phyloP scores from a whole-genome alignment of 805 yeast genomes.

The Candida nanaspora region DNA sequence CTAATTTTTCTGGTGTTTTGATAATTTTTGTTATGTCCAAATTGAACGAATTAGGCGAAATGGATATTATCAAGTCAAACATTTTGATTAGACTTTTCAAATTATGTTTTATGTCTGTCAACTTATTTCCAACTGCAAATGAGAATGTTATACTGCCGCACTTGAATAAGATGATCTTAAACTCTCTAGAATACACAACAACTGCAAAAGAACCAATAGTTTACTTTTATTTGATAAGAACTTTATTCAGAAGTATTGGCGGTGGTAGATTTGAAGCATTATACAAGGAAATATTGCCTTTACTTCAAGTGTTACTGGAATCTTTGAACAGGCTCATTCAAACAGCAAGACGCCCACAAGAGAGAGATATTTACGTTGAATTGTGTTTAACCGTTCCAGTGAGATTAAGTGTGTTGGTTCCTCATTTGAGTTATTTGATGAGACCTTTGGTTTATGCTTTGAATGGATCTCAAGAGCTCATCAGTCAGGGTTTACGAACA shows the following conservation, averaged over 20 bases:
- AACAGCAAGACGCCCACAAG: slow-evolving; percentile 81
- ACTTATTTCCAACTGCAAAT: slow-evolving; percentile 78
- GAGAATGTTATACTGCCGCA: slow-evolving; percentile 88
- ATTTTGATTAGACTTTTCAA: slow-evolving; percentile 83
- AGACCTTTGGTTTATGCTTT: slow-evolving; percentile 87
- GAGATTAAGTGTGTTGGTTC: slow-evolving; percentile 85
- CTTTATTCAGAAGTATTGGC: slow-evolving; percentile 88
- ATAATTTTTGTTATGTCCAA: slow-evolving; percentile 69
- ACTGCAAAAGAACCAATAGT: slow-evolving; percentile 86
- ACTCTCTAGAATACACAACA: slow-evolving; percentile 72
- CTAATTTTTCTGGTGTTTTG: slow-evolving; percentile 81
- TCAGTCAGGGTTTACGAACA: slow-evolving; percentile 90
- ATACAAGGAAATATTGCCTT: slow-evolving; percentile 88
- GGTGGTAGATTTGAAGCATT: slow-evolving; percentile 94
- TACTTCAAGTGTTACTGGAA: slow-evolving; percentile 79
- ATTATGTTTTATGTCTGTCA: slow-evolving; percentile 92
- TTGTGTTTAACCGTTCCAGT: slow-evolving; percentile 95
- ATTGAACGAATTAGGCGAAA: slow-evolving; percentile 72
- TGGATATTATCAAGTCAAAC: slow-evolving; percentile 69
- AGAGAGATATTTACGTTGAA: slow-evolving; percentile 91
- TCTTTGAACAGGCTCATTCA: slow-evolving; percentile 76
- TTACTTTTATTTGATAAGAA: slow-evolving; percentile 80
- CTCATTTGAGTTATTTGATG: slow-evolving; percentile 83
- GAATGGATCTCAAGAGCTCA: slow-evolving; percentile 84
- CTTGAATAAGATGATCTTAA: slow-evolving; percentile 72